Evolutionary conservation across 257 asterid genomes (phyloP), one percentile per base, ranked within the genome.

Genomic region (Haberlea rhodopensis): DNA sequence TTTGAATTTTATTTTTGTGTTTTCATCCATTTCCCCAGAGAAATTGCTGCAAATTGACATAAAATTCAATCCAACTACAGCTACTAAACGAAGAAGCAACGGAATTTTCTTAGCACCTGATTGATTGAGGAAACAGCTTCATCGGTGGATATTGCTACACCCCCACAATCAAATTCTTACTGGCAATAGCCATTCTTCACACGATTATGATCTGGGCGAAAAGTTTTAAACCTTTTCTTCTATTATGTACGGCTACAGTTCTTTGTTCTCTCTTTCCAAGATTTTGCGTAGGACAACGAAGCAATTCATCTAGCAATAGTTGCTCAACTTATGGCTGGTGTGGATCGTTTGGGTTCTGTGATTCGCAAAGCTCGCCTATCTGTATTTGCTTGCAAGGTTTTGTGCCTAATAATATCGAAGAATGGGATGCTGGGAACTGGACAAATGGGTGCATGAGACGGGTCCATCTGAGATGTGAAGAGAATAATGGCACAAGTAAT

Each of bases 321-420:
- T 72, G 81, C 66, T 71, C 52, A 2, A 11, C 64, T 3, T 48
- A 27, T 40, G 82, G 83, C 2, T 57, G 22, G 19, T 86, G 92
- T 20, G 95, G 92, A 6, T 63, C 75, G 3, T 82, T 79, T 55
- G 84, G 92, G 37, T 70, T 57, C 28, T 87, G 90, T 75, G 52
- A 85, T 69, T 26, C 83, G 0, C 70, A 32, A 34, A 43, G 2
- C 5, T 78, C 80, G 2, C 70, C 81, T 37, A 63, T 78, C 53
- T 89, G 95, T 51, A 53, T 69, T 21, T 89, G 96, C 54, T 70
- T 83, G 77, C 65, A 1, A 46, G 95, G 91, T 4, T 85, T 84
- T 60, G 52, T 68, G 57, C 86, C 87, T 2, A 62, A 4, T 31
- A 55, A 79, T 65, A 5, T n/a, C 22, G 55, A n/a, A 46, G 85